Evolutionary conservation across 768 basidiomycete genomes (phyloP).

Genomic region (Lactarius quietus): DNA sequence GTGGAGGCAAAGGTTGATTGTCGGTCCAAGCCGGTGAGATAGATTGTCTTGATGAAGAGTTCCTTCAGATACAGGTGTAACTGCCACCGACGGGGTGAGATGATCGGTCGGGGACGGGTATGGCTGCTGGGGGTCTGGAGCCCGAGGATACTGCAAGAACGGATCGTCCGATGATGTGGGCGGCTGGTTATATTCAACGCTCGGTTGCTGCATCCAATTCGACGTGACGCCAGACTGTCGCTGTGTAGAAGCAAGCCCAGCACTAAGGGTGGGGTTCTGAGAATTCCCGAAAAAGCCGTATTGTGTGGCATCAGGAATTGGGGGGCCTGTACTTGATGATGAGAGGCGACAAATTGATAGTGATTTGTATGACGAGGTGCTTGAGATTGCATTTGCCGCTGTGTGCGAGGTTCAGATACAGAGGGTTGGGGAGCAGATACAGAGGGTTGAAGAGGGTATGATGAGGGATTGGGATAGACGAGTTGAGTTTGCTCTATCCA

Average conservation of each 20-base stretch:
- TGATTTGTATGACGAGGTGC: constrained; percentile 7
- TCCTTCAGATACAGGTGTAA: constrained; percentile 11
- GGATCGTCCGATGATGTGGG: background rate
- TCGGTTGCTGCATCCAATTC: background rate
- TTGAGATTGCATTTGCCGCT: background rate
- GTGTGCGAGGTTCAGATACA: background rate
- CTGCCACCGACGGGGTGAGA: background rate
- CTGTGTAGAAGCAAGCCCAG: background rate
- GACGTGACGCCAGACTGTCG: background rate
- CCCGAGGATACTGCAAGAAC: background rate
- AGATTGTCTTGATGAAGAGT: background rate
- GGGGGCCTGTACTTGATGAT: background rate
- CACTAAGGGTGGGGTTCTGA: background rate
- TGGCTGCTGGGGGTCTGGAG: background rate
- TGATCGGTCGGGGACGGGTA: constrained; percentile 7
- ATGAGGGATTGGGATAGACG: background rate
- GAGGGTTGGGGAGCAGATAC: background rate
- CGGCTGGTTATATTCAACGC: background rate
- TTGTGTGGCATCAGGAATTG: background rate
- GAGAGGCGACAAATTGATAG: constrained; percentile 21
- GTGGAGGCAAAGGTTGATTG: constrained; percentile 7
- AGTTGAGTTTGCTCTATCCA: constrained; percentile 15
- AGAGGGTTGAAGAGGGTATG: constrained; percentile 1
- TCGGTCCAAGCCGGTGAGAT: constrained; percentile 16
- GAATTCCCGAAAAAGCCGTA: background rate